phyloP scores from a whole-genome alignment of 257 asterid genomes.

The Ehretia macrophylla region DNA sequence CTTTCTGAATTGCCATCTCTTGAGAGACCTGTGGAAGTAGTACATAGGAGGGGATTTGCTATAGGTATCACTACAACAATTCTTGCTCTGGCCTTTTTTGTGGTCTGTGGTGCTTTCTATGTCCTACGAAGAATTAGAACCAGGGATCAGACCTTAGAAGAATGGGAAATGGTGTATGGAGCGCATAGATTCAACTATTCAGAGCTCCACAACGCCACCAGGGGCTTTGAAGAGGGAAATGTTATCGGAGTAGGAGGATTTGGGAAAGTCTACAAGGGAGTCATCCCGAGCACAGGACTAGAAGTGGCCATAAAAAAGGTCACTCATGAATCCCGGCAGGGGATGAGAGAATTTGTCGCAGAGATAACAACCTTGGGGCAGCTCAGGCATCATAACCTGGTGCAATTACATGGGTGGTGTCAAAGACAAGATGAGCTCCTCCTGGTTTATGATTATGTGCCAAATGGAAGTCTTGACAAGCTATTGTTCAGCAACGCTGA shows the following conservation, averaged over 20 bases:
- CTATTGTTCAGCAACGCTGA: conserved; percentile 25
- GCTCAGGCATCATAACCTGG: conserved; percentile 47
- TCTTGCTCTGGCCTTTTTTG: conserved; percentile 2
- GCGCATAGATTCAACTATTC: conserved; percentile 34
- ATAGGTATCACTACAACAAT: conserved; percentile 25
- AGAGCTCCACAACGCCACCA: conserved; percentile 36
- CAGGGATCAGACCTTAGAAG: conserved; percentile 31
- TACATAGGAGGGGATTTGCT: conserved; percentile 6
- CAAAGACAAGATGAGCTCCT: conserved; percentile 31
- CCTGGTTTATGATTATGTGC: conserved; percentile 48
- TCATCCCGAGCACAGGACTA: conserved; percentile 20
- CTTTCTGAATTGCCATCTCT: conserved; percentile 30
- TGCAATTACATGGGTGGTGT: conserved; percentile 48
- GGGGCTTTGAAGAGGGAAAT: conserved; percentile 31
- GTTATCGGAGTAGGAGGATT: conserved; percentile 46
- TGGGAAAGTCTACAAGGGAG: conserved; percentile 46
- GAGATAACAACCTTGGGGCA: conserved; percentile 46
- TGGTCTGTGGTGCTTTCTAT: conserved; percentile 9
- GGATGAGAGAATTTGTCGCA: conserved; percentile 36
- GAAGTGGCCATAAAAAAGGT: conserved; percentile 38
- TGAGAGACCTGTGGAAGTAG: conserved; percentile 24
- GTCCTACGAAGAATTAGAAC: conserved; percentile 8
- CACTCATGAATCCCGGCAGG: conserved; percentile 33
- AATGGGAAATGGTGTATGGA: conserved; percentile 52
- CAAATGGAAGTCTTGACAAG: conserved; percentile 45